Conservation (phyloP, 768 basidiomycete genomes). For the Botryobasidium botryosum region DNA sequence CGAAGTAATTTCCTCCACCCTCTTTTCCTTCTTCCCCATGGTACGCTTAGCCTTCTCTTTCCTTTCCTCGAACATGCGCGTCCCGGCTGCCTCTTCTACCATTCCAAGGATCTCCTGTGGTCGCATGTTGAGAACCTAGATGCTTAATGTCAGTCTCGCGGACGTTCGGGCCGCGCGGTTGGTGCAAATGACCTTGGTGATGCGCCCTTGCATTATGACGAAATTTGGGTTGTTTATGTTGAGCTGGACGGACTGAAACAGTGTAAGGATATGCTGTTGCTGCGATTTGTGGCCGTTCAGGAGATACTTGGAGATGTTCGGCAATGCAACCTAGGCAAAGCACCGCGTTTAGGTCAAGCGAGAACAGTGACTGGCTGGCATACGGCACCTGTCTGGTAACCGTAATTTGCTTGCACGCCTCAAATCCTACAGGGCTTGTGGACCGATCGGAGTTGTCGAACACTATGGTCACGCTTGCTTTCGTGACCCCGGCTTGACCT, state of each 20-base stretch:
- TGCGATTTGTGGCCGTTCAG: constrained; percentile 88
- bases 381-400: constrained; percentile 81
- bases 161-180: no score
- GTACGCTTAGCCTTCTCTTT: constrained; percentile 94
- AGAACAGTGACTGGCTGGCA: background rate
- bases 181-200: constrained; percentile 59
- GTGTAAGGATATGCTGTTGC: constrained; percentile 67
- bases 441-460: constrained; percentile 90
- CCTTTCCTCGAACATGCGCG: constrained; percentile 96
- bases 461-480: constrained; percentile 95
- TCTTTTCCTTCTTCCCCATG: constrained; percentile 95
- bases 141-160: background rate
- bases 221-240: constrained; percentile 99
- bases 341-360: background rate
- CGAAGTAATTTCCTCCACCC: constrained; percentile 71
- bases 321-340: constrained; percentile 60
- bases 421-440: constrained; percentile 69
- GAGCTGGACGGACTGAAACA: constrained; percentile 93
- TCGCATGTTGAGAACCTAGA: constrained; percentile 86
- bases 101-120: constrained; percentile 95
- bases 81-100: constrained; percentile 97
- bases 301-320: constrained; percentile 87
- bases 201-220: constrained; percentile 98
- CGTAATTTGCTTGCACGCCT: constrained; percentile 74
- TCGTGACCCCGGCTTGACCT: constrained; percentile 90